phyloP scores from a whole-genome alignment of 2,329 filamentous ascomycete genomes.

The Aspergillus fischeri region DNA sequence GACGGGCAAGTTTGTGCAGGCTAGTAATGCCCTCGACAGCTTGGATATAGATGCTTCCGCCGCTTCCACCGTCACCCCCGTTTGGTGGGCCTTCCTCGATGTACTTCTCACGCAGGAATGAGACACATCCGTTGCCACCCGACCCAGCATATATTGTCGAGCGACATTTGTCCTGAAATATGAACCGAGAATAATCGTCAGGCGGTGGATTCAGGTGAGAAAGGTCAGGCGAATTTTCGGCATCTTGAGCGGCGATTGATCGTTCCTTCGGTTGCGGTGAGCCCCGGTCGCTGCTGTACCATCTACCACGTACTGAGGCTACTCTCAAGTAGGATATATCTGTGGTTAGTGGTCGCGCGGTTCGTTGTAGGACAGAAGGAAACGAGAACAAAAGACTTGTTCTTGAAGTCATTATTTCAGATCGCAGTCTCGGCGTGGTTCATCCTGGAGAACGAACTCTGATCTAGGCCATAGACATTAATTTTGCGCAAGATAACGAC shows the following conservation, averaged over 20 bases:
- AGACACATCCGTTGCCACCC: constrained; percentile 89
- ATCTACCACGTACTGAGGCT: constrained; percentile 11
- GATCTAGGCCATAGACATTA: neutral
- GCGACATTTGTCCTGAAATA: constrained; percentile 82
- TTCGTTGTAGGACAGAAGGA: constrained; percentile 16
- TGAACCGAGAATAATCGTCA: constrained; percentile 75
- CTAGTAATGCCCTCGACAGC: constrained; percentile 88
- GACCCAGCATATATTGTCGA: constrained; percentile 72
- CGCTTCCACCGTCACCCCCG: constrained; percentile 87
- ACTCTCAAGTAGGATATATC: constrained; percentile 7
- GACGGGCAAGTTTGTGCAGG: constrained; percentile 80
- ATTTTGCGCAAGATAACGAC: neutral
- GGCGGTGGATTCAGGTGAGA: constrained; percentile 74
- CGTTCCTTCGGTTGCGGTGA: constrained; percentile 6
- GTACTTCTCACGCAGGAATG: constrained; percentile 88
- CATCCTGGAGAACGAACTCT: constrained; percentile 9
- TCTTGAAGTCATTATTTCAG: constrained; percentile 19
- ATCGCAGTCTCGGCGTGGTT: constrained; percentile 10
- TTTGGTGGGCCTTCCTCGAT: constrained; percentile 86
- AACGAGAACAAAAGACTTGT: constrained; percentile 14
- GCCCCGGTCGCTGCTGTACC: constrained; percentile 20
- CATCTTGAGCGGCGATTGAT: neutral
- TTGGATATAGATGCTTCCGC: constrained; percentile 92
- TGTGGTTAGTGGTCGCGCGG: constrained; percentile 10
- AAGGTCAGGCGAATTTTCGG: constrained; percentile 20